phyloP scores from a whole-genome alignment of 2,329 filamentous ascomycete species.

The Aspergillus sp. region DNA sequence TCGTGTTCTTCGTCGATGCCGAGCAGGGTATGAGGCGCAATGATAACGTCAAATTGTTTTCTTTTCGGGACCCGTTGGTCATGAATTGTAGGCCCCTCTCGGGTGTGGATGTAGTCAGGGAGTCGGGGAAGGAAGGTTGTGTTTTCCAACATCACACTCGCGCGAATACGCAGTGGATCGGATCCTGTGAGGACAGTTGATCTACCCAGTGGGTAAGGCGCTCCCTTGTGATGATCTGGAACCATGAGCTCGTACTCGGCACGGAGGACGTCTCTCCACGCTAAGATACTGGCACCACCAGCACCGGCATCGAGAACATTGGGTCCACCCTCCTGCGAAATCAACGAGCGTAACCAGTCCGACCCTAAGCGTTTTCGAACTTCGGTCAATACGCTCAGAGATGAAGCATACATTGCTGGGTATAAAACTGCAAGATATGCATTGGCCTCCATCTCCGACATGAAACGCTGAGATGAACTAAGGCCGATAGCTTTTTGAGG shows the following conservation, averaged over 20 bases:
- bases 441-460: conserved; percentile 63
- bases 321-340: conserved; percentile 57
- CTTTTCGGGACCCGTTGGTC: conserved; percentile 55
- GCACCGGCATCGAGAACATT: conserved; percentile 62
- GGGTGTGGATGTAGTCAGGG: conserved; percentile 76
- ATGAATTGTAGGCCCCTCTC: conserved; percentile 59
- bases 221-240: conserved; percentile 40
- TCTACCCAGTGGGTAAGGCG: conserved; percentile 57
- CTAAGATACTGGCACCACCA: conserved; percentile 61
- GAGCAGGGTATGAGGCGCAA: conserved; percentile 82
- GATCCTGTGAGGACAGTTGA: conserved; percentile 80
- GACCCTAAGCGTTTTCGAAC: conserved; percentile 60
- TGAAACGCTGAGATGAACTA: conserved; percentile 54
- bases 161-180: conserved; percentile 69
- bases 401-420: conserved; percentile 60
- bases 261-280: conserved; percentile 68
- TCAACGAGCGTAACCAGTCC: conserved; percentile 57
- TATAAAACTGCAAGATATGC: conserved; percentile 59
- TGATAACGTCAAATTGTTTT: conserved; percentile 85
- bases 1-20: conserved; percentile 72
- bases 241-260: conserved; percentile 77
- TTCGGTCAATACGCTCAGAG: conserved; percentile 58
- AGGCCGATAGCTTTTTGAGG: conserved; percentile 60
- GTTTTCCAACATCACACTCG: conserved; percentile 76
- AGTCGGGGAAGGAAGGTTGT: conserved; percentile 89